Evolutionary conservation across 768 basidiomycete species (phyloP), one percentile per base, ranked within the genome.

Genomic region (Polyporus arcularius): DNA sequence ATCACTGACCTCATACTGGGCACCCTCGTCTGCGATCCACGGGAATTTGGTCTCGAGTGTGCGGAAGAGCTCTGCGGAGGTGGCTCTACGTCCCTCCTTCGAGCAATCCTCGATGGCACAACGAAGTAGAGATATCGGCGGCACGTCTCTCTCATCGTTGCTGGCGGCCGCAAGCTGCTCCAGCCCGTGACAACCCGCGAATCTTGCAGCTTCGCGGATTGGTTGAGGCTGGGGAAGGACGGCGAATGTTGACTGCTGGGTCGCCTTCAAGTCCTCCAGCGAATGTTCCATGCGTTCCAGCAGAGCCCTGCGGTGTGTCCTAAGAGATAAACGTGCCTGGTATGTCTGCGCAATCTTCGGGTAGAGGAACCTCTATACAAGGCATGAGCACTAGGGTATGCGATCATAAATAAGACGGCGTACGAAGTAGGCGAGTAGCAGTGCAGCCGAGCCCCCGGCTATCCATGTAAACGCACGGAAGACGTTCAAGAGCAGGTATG

Each of bases 371-470:
- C 84, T 83, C 90, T 92, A 60, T 4, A 50, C 21, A 62, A n/a
- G n/a, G 4, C 47, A 42, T n/a, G 18, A 18, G n/a, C 28, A 35
- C 21, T 3, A 35, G 35, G 11, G 11, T 35, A 35, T 1, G 32
- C 38, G 45, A 30, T 6, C 15, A 28, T 31, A n/a, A 15, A 43
- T 32, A 6, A 21, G 51, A 28, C 41, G 15, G 48, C 87, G 62
- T 67, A 91, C 90, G 64, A 89, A 84, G 74, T 90, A 92, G 48
- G 88, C 65, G 53, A 90, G 75, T 15, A 87, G 67, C 11, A 88
- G 68, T 1, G 79, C 72, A 1, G 84, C 81, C 47, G 87, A 85
- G 10, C 87, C 81, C 5, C 90, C 87, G 1, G 81, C 77, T 57
- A 89, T 68, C 91, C 89, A 92, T 7, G 76, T 74, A 52, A 88